These are phyloP conservation scores for Setomelanomma holmii DNA, from an alignment of 2,329 filamentous ascomycete genomes.

Conservation along the genomic window DNA sequence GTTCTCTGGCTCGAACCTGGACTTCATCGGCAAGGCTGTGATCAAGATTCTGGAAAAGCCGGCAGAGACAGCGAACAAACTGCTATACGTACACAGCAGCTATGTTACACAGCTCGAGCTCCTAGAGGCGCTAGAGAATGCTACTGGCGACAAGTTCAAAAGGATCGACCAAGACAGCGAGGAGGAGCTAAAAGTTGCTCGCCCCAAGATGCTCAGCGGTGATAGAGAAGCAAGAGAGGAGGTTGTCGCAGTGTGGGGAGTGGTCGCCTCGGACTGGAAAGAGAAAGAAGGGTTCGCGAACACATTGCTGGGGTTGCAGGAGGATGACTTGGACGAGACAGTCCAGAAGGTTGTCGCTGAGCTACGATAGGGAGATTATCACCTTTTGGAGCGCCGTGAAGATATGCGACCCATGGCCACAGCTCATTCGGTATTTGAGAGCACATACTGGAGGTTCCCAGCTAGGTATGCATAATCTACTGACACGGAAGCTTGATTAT, in stretches of 20 bases:
- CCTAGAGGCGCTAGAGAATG: slow-evolving; percentile 61
- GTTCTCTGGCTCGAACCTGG: slow-evolving; percentile 61
- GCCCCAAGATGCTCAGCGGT: slow-evolving; percentile 43
- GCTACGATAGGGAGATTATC: slow-evolving; percentile 4
- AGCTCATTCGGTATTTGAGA: no score
- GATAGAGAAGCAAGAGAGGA: slow-evolving; percentile 42
- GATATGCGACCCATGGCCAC: no score
- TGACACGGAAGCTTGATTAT: no score
- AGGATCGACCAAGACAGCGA: slow-evolving; percentile 52
- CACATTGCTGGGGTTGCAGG: slow-evolving; percentile 36
- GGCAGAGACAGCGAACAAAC: slow-evolving; percentile 62
- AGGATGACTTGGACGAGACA: slow-evolving; percentile 41
- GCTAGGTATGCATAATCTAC: no score
- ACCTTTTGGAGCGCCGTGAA: no score
- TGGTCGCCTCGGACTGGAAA: slow-evolving; percentile 45
- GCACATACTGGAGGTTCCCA: no score
- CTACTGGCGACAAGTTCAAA: slow-evolving; percentile 59
- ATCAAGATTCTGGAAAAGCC: slow-evolving; percentile 56
- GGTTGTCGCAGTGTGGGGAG: slow-evolving; percentile 43
- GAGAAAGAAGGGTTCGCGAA: slow-evolving; percentile 43
- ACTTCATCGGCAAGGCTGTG: slow-evolving; percentile 62
- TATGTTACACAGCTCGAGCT: slow-evolving; percentile 67
- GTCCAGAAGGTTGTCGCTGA: slow-evolving; percentile 32
- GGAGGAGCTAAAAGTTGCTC: slow-evolving; percentile 27
- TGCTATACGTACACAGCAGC: slow-evolving; percentile 66